Evolutionary conservation across 176 grass and related monocot species (phyloP).

Genomic region (Puya raimondii): DNA sequence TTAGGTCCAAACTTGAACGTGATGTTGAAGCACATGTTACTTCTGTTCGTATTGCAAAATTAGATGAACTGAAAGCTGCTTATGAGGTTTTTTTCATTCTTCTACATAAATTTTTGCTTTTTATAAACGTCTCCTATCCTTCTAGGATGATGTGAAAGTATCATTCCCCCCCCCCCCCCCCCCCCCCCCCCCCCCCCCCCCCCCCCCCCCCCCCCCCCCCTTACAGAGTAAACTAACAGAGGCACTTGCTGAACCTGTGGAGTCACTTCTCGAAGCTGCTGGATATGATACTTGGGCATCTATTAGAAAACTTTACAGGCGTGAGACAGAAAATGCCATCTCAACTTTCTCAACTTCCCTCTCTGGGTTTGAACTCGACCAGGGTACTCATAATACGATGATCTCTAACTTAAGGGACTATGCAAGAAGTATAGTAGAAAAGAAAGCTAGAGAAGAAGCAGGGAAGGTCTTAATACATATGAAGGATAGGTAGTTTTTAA

Average conservation of each 20-base stretch:
- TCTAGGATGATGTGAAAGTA: not conserved
- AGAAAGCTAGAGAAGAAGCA: conserved; percentile 78
- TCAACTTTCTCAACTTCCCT: conserved; percentile 43
- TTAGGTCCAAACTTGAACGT: conserved; percentile 44
- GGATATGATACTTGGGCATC: conserved; percentile 51
- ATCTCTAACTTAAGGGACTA: conserved; percentile 49
- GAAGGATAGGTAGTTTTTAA: conserved; percentile 71
- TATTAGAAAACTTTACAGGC: conserved; percentile 51
- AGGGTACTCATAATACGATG: conserved; percentile 36
- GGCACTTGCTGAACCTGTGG: conserved; percentile 53
- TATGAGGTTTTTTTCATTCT: conserved; percentile 50
- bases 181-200: no score
- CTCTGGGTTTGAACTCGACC: conserved; percentile 61
- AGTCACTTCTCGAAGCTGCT: conserved; percentile 60
- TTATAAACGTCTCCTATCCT: not conserved
- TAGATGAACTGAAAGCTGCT: conserved; percentile 53
- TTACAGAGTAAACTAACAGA: conserved; percentile 52
- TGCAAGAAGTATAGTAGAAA: conserved; percentile 53
- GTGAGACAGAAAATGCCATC: conserved; percentile 42
- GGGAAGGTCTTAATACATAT: conserved; percentile 65
- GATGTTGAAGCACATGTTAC: conserved; percentile 45
- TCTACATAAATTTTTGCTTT: not conserved
- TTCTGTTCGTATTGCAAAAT: conserved; percentile 35
- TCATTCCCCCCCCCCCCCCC: no score
- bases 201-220: no score